Evolutionary conservation across 2,329 filamentous ascomycete species (phyloP).

Genomic region (Phialemoniopsis sp.): DNA sequence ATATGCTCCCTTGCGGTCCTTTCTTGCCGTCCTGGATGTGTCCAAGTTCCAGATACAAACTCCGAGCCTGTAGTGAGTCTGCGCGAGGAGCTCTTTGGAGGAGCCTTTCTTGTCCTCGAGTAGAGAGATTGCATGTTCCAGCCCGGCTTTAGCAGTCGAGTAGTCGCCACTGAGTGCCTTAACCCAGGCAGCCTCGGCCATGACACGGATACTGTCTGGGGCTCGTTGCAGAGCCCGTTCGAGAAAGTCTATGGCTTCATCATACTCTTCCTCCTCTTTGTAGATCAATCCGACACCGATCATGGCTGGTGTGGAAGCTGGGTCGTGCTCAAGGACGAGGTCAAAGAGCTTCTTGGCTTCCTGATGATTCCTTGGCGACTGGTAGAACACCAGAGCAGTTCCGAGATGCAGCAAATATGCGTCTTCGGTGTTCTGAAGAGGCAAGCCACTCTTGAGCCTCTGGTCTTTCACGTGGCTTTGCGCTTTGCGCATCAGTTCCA

Average conservation of each 20-base stretch:
- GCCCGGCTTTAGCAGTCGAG: constrained; percentile 58
- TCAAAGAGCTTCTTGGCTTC: constrained; percentile 88
- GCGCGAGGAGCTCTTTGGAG: constrained; percentile 69
- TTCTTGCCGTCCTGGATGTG: constrained; percentile 67
- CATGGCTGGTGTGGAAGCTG: constrained; percentile 72
- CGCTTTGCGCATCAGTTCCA: constrained; percentile 75
- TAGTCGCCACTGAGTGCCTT: constrained; percentile 79
- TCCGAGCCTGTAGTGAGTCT: constrained; percentile 83
- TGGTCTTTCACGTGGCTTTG: constrained; percentile 57
- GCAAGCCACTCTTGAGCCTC: constrained; percentile 62
- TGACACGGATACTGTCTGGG: constrained; percentile 69
- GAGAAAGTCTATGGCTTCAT: constrained; percentile 76
- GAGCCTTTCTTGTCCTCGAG: constrained; percentile 58
- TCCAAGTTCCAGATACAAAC: constrained; percentile 85
- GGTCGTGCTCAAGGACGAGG: constrained; percentile 70
- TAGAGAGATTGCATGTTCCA: constrained; percentile 65
- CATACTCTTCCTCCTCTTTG: constrained; percentile 88
- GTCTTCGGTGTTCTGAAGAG: constrained; percentile 67
- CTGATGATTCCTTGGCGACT: constrained; percentile 82
- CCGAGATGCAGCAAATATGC: constrained; percentile 73
- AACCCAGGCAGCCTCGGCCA: constrained; percentile 88
- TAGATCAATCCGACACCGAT: constrained; percentile 89
- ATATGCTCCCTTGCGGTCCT: constrained; percentile 78
- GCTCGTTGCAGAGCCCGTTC: constrained; percentile 72
- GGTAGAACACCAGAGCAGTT: constrained; percentile 86